phyloP scores from a whole-genome alignment of 2,329 filamentous ascomycete genomes.

The Sporothrix euskadiensis region DNA sequence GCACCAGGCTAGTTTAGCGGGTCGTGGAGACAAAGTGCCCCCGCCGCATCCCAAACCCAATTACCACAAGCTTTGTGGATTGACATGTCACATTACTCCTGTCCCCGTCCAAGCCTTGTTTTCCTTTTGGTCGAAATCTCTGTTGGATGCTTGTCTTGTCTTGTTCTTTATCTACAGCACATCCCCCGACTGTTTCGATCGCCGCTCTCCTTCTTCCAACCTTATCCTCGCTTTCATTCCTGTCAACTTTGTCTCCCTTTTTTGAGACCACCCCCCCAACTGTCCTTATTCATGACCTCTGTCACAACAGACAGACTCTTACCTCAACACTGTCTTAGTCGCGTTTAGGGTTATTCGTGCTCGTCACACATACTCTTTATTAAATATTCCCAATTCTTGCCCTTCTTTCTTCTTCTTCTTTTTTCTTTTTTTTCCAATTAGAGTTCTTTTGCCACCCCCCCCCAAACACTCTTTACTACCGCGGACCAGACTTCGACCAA shows the following conservation, averaged over 20 bases:
- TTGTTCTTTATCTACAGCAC: neutral
- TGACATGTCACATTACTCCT: constrained; percentile 9
- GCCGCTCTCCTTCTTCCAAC: constrained; percentile 1
- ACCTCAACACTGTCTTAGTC: neutral
- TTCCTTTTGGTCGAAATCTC: neutral
- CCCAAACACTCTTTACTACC: neutral
- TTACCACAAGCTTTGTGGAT: constrained; percentile 1
- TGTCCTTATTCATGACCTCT: neutral
- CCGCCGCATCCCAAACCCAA: neutral
- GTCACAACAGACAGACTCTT: neutral
- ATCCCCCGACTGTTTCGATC: neutral
- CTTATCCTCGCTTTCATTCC: neutral
- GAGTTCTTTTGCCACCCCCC: neutral
- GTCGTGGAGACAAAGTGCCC: constrained; percentile 14
- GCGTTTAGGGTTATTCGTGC: neutral
- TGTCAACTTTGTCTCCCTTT: neutral
- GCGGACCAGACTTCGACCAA: neutral
- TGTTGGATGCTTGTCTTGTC: constrained; percentile 9
- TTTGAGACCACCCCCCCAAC: neutral
- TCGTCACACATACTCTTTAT: neutral
- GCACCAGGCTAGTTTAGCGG: constrained; percentile 17
- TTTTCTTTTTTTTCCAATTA: neutral
- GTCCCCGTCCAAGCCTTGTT: constrained; percentile 12
- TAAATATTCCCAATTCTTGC: neutral
- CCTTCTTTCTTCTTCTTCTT: neutral